These are phyloP conservation scores for Niveomyces coronatus DNA, from an alignment of 2,329 filamentous ascomycete species.

Conservation along the genomic window DNA sequence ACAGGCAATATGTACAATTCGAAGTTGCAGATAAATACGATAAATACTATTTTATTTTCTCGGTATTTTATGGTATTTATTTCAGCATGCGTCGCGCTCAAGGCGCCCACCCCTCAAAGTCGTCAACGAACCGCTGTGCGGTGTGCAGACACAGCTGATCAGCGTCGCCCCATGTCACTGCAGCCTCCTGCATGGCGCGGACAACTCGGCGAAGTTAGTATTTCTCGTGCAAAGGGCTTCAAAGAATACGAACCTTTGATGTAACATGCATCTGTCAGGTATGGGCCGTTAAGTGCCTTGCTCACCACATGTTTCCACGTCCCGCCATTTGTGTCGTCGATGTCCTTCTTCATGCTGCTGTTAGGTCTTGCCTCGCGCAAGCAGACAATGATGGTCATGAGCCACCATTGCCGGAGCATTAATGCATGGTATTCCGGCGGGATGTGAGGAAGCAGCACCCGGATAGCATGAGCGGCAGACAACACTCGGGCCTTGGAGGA, in stretches of 20 bases:
- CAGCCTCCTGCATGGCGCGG: constrained; percentile 64
- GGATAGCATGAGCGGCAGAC: constrained; percentile 76
- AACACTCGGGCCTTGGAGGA: constrained; percentile 77
- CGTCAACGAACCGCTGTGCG: constrained; percentile 62
- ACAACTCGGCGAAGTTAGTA: constrained; percentile 36
- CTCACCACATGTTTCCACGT: constrained; percentile 70
- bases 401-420: constrained; percentile 81
- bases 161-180: constrained; percentile 63
- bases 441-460: constrained; percentile 72
- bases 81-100: constrained; percentile 12
- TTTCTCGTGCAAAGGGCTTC: not conserved
- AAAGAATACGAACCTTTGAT: constrained; percentile 55
- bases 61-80: not conserved
- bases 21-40: not conserved
- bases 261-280: constrained; percentile 68
- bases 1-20: too few relatives aligned
- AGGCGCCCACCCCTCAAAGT: constrained; percentile 58
- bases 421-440: constrained; percentile 61
- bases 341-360: constrained; percentile 43
- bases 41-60: not conserved
- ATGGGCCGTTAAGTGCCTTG: constrained; percentile 57
- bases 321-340: constrained; percentile 53
- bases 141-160: constrained; percentile 55
- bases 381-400: constrained; percentile 70
- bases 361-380: constrained; percentile 61